A percentile compares a stretch with the other conserved stretches of the same genome.
phyloP scores from a whole-genome alignment of 2,329 filamentous ascomycete genomes.

The Hymenoscyphus fraxineus region DNA sequence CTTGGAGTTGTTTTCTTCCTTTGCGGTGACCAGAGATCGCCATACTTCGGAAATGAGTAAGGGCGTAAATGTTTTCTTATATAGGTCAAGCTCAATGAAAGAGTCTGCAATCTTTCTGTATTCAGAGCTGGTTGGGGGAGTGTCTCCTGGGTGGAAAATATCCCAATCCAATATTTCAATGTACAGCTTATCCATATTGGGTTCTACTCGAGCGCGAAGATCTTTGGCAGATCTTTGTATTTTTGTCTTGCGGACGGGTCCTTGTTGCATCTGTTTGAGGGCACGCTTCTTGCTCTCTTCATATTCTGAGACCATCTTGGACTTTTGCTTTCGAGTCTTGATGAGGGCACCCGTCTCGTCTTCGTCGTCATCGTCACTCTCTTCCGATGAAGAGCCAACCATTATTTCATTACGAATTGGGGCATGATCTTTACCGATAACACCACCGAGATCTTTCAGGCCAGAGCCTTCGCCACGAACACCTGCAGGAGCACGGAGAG shows the following conservation, averaged over 20 bases:
- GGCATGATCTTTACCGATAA: constrained; percentile 74
- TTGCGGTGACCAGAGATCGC: constrained; percentile 86
- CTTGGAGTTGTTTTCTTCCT: constrained; percentile 78
- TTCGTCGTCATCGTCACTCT: constrained; percentile 71
- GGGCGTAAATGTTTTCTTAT: constrained; percentile 86
- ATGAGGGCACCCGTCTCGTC: constrained; percentile 46
- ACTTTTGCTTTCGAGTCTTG: constrained; percentile 41
- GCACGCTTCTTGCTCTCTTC: constrained; percentile 44
- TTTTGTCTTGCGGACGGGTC: constrained; percentile 80
- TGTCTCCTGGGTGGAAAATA: constrained; percentile 84
- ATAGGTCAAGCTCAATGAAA: constrained; percentile 72
- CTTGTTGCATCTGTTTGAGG: constrained; percentile 52
- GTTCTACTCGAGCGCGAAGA: constrained; percentile 86
- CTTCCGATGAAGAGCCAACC: constrained; percentile 71
- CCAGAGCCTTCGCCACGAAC: constrained; percentile 77
- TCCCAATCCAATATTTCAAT: constrained; percentile 89
- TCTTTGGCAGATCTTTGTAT: constrained; percentile 82
- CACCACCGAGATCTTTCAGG: constrained; percentile 64
- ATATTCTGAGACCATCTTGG: constrained; percentile 39
- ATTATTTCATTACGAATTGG: constrained; percentile 79
- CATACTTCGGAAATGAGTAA: constrained; percentile 90
- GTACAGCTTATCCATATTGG: constrained; percentile 81
- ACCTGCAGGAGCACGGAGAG: constrained; percentile 49
- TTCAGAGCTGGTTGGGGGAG: constrained; percentile 71
- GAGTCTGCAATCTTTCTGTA: constrained; percentile 74